Evolutionary conservation across 176 grass and related monocot species (phyloP).

Genomic region (Carex littledalei): DNA sequence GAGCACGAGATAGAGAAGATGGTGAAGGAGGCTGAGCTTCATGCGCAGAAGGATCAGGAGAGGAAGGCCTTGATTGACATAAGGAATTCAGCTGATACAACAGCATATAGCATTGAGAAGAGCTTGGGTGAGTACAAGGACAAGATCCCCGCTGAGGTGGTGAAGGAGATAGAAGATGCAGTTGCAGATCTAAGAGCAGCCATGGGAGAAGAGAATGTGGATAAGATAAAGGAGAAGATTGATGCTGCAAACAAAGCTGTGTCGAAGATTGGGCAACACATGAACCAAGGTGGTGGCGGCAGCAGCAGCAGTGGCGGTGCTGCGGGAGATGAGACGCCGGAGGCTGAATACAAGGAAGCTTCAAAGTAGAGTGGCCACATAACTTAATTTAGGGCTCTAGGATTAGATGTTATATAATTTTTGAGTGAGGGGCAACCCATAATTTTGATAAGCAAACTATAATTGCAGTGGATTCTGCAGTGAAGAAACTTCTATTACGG

Average conservation of each 20-base stretch:
- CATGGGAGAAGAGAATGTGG: slow-evolving; percentile 57
- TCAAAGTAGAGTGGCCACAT: slow-evolving; percentile 5
- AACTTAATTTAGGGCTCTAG: neutral
- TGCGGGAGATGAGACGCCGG: slow-evolving; percentile 56
- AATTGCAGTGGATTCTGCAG: slow-evolving; percentile 14
- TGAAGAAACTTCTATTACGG: neutral
- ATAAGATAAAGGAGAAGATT: slow-evolving; percentile 96
- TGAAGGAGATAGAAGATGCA: slow-evolving; percentile 54
- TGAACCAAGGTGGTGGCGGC: slow-evolving; percentile 43
- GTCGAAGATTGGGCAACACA: slow-evolving; percentile 89
- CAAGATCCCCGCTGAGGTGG: slow-evolving; percentile 77
- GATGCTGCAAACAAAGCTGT: slow-evolving; percentile 91
- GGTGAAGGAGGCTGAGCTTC: slow-evolving; percentile 88
- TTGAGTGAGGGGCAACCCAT: neutral
- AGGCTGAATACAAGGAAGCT: slow-evolving; percentile 82
- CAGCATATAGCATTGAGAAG: slow-evolving; percentile 93
- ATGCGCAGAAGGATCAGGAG: slow-evolving; percentile 88
- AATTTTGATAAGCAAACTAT: slow-evolving; percentile 6
- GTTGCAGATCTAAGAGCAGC: slow-evolving; percentile 74
- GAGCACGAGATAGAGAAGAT: slow-evolving; percentile 89
- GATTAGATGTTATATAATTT: slow-evolving; percentile 20
- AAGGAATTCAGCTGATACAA: slow-evolving; percentile 81
- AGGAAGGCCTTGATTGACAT: slow-evolving; percentile 76
- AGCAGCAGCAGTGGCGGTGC: neutral
- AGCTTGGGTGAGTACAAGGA: slow-evolving; percentile 80